Conservation (phyloP, 345 rosid genomes). For the Odontarrhena argentea region DNA sequence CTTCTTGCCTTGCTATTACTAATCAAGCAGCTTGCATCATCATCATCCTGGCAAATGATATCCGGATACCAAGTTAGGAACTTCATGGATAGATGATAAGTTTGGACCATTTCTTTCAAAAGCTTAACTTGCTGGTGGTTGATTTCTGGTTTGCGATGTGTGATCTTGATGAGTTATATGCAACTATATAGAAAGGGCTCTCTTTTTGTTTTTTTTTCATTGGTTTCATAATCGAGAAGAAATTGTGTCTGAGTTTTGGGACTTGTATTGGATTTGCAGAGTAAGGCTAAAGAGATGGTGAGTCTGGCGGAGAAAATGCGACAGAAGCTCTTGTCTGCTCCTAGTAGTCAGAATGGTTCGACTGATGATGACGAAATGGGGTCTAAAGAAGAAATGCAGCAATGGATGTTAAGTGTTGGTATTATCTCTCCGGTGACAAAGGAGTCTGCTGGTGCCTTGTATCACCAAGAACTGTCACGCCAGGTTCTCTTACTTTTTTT, state of each 20-base stretch:
- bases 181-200: not conserved
- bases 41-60: too few species aligned
- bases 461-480: constrained; percentile 87
- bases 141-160: not conserved
- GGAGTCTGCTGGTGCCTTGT: constrained; percentile 93
- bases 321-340: constrained; percentile 77
- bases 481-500: constrained; percentile 59
- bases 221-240: not conserved
- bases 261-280: constrained; percentile 49
- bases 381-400: constrained; percentile 93
- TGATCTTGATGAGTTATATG: constrained; percentile 2
- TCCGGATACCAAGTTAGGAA: not conserved
- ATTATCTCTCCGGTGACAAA: constrained; percentile 93
- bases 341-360: constrained; percentile 54
- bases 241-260: constrained; percentile 8
- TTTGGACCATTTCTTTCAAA: not conserved
- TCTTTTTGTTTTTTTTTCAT: not conserved
- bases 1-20: too few species aligned
- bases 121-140: not conserved
- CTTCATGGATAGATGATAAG: constrained; percentile 7
- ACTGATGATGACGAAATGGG: constrained; percentile 84
- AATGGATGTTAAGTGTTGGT: constrained; percentile 94
- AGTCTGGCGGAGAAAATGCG: constrained; percentile 90
- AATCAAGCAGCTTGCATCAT: too few species aligned
- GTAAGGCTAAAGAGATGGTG: constrained; percentile 95